Base-by-base conservation (phyloP, 2,329 filamentous ascomycete genomes). In the Cladobotryum protrusum region DNA sequence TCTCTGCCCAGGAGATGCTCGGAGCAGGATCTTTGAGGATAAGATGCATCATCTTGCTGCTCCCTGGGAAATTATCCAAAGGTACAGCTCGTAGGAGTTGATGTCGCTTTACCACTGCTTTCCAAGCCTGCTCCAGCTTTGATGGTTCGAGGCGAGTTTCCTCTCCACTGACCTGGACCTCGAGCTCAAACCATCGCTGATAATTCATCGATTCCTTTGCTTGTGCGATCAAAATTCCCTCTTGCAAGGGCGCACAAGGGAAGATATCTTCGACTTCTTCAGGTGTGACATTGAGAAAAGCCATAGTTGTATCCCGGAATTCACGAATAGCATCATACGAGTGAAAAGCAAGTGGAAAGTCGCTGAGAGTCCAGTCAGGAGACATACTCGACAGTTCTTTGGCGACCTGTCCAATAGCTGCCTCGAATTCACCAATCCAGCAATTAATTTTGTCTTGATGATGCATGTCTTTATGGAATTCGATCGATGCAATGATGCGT, bases 41-140 rank as follows among this genome's bases (percentile, higher is more conserved):
- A 8, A 29, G 6, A 6, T 29, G 24, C 24, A 29, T 29, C 24
- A 29, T 29, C 24, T 29, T 29, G 24, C 4, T 9, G 6, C 24
- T 29, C 24, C 24, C 24, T 5, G 24, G 24, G 6, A 29, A 29
- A 29, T 29, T 4, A 8, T 29, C 24, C 6, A 29, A 29, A 9
- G 11, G 24, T 13, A 45, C 12, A 18, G 45, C 15, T 19, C 50
- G 29, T n/a, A 48, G 20, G 7, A 48, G 40, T 14, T 17, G 19
- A 46, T 52, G 50, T 11, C 43, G 18, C 29, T 43, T 41, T 11
- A 52, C 50, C 5, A 52, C 50, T 7, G 39, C 35, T 37, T 46
- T 29, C 24, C 24, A 29, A 29, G 24, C 24, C 7, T 6, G 7
- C 24, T 29, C 24, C 2, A 29, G 24, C 11, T 9, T 29, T 9